Evolutionary conservation across 202 grass and related monocot species (phyloP), one percentile per base, ranked within the genome.

Genomic region (Schoenoplectus tabernaemontani): DNA sequence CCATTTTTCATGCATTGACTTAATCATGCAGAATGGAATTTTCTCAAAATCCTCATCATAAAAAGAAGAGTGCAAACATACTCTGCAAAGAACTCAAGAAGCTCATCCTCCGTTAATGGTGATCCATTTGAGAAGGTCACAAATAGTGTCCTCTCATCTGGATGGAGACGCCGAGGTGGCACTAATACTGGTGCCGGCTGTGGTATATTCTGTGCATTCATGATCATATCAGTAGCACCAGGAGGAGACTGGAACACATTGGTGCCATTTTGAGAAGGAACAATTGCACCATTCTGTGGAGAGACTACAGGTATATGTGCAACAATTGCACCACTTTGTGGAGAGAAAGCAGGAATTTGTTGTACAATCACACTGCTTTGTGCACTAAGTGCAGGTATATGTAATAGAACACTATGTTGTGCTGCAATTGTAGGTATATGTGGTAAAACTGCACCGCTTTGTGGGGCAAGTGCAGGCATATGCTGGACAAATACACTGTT

Each of bases 71-170:
- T 16, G 19, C 23, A 80, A 65, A 80, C 78, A 48, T 36, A 80
- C 78, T 7, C 3, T 17, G 24, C 10, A 32, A 80, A 80, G 57
- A 80, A 80, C n/a, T 37, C 13, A 5, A 48, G 30, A n/a, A 80
- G 58, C 60, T 80, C 78, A 6, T 80, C 78, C 3, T 19, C 60
- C 0, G 26, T 80, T 19, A 80, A 48, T 0, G 59, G 78, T 5
- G 58, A 80, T 47, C 78, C 78, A 63, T 80, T 80, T 26, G 78
- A 80, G 23, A 80, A 80, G 28, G 70, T 75, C 41, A 80, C 59
- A 10, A 80, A 47, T 22, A 80, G 39, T 33, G 78, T 80, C 42
- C 78, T 80, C 59, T 80, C 78, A 48, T 80, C 78, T 64, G 78
- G 78, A 63, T 80, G 78, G 4, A 47, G 78, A 38, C 28, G 78